phyloP scores from a whole-genome alignment of 1,139 yeast species.

The Debaryomyces coudertii region DNA sequence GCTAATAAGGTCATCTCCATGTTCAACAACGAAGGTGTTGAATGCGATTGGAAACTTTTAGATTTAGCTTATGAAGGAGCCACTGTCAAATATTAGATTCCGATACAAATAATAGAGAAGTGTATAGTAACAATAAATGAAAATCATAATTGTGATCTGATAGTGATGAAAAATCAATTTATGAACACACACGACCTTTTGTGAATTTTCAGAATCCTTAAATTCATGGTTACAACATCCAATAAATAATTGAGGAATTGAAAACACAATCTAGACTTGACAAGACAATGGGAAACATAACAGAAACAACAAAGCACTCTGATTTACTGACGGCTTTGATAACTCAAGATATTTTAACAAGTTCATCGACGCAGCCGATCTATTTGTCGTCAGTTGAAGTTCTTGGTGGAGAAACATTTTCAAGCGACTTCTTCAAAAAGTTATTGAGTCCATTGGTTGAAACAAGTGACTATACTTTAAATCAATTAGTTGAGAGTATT shows the following conservation, averaged over 20 bases:
- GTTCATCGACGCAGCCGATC: conserved; percentile 45
- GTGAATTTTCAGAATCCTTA: not conserved
- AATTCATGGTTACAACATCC: not conserved
- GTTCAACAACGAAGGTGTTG: conserved; percentile 66
- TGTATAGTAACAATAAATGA: conserved; percentile 1
- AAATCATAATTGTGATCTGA: not conserved
- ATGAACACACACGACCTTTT: conserved; percentile 5
- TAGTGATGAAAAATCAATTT: not conserved
- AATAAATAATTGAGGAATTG: conserved; percentile 6
- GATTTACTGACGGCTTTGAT: conserved; percentile 34
- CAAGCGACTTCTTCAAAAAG: conserved; percentile 49
- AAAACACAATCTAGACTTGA: not conserved
- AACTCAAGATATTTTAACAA: conserved; percentile 36
- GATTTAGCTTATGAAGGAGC: conserved; percentile 93
- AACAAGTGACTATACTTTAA: conserved; percentile 49
- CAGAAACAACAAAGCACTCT: not conserved
- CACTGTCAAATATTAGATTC: conserved; percentile 25
- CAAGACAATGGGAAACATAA: conserved; percentile 3
- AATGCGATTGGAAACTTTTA: conserved; percentile 79
- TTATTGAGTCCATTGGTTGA: conserved; percentile 48
- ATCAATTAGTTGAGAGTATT: conserved; percentile 37
- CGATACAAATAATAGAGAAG: conserved; percentile 1
- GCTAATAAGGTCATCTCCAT: conserved; percentile 73
- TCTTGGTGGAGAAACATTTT: conserved; percentile 52
- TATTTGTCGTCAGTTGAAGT: conserved; percentile 50